phyloP scores from a whole-genome alignment of 352 stramenopile genomes.

The Globisporangium polare region DNA sequence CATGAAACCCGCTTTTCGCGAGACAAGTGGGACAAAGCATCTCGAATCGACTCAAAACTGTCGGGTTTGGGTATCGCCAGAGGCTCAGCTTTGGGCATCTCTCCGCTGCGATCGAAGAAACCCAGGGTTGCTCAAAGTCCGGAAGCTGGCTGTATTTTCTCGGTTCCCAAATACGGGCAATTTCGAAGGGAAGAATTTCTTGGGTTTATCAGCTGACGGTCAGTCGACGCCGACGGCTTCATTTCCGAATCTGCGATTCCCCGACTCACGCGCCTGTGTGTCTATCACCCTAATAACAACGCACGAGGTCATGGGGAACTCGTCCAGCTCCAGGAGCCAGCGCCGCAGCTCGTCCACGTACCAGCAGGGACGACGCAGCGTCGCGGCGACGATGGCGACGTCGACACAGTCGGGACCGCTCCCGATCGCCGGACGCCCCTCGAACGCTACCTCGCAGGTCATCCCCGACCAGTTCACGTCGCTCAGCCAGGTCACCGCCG shows the following conservation, averaged over 20 bases:
- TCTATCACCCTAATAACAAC: neutral
- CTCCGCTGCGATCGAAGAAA: too few species aligned
- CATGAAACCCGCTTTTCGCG: too few species aligned
- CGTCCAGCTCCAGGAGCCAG: slow-evolving; percentile 10
- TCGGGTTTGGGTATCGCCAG: too few species aligned
- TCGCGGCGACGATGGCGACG: neutral
- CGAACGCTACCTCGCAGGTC: slow-evolving; percentile 31
- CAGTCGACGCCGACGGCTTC: neutral
- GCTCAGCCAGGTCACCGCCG: slow-evolving; percentile 57
- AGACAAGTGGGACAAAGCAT: too few species aligned
- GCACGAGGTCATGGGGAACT: slow-evolving; percentile 27
- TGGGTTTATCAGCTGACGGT: neutral
- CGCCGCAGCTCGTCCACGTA: neutral
- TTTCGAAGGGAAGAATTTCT: neutral
- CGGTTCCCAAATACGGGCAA: too few species aligned
- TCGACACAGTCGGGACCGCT: slow-evolving; percentile 38
- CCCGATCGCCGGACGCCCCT: slow-evolving; percentile 15
- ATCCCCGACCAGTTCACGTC: slow-evolving; percentile 70
- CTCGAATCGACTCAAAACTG: too few species aligned
- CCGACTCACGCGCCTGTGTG: neutral
- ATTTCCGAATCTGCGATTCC: slow-evolving; percentile 4
- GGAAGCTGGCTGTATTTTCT: too few species aligned
- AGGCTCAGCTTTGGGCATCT: too few species aligned
- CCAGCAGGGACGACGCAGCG: slow-evolving; percentile 13
- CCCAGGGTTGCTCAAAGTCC: too few species aligned